These are phyloP conservation scores for Colletotrichum musicola DNA, from an alignment of 2,329 filamentous ascomycete genomes.

Conservation along the genomic window DNA sequence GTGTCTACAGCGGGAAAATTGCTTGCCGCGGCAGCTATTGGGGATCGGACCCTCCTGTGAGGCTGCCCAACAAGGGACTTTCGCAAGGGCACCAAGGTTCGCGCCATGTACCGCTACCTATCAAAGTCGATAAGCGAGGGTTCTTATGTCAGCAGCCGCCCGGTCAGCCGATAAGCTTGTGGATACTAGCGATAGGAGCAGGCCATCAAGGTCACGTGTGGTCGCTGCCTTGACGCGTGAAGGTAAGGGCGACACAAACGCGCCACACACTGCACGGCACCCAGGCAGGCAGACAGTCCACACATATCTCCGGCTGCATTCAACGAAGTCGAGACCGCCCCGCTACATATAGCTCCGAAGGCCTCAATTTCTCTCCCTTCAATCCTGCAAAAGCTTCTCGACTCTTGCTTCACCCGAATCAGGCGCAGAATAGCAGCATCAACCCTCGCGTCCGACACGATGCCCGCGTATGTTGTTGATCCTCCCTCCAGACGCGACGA, in stretches of 20 bases:
- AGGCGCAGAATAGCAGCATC: not conserved
- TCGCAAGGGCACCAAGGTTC: not conserved
- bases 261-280: slow-evolving; percentile 3
- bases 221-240: slow-evolving; percentile 34
- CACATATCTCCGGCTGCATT: not conserved
- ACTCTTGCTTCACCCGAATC: not conserved
- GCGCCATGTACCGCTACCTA: not conserved
- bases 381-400: not conserved
- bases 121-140: not conserved
- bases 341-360: not conserved
- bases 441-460: slow-evolving; percentile 42
- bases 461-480: slow-evolving; percentile 58
- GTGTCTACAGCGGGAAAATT: not conserved
- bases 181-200: not conserved
- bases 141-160: not conserved
- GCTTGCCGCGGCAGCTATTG: slow-evolving; percentile 1
- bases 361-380: not conserved
- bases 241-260: slow-evolving; percentile 12
- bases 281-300: slow-evolving; percentile 14
- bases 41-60: too few relatives aligned
- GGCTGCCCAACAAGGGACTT: too few relatives aligned
- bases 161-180: not conserved
- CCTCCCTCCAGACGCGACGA: not conserved
- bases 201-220: slow-evolving; percentile 28
- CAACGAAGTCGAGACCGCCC: not conserved